A percentile compares a stretch with the other conserved stretches of the same genome.
phyloP scores from a whole-genome alignment of 805 yeast genomes.

The Candida rishiriensis region DNA sequence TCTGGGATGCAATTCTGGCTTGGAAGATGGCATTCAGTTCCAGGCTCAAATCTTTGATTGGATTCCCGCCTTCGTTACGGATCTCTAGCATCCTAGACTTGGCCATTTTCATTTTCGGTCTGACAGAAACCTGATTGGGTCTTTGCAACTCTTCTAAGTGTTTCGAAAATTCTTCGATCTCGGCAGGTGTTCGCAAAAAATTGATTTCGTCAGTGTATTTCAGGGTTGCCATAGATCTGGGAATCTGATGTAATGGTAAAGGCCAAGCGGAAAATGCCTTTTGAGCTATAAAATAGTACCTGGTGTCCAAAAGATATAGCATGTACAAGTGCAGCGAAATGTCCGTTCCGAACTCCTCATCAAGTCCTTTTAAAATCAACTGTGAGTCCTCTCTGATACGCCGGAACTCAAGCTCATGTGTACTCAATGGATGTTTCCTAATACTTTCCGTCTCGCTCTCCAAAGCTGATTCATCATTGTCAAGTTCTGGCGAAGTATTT shows the following conservation, averaged over 20 bases:
- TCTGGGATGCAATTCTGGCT: no score
- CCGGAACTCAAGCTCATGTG: no score
- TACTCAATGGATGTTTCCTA: no score
- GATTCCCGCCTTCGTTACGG: slow-evolving; percentile 7
- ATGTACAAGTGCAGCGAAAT: slow-evolving; percentile 64
- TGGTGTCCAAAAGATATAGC: slow-evolving; percentile 39
- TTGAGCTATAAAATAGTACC: slow-evolving; percentile 34
- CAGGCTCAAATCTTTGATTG: slow-evolving; percentile 12
- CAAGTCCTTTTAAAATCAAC: slow-evolving; percentile 35
- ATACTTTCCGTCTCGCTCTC: no score
- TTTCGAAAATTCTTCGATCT: neutral
- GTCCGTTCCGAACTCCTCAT: slow-evolving; percentile 49
- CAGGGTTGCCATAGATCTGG: slow-evolving; percentile 31
- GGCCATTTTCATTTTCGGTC: slow-evolving; percentile 4
- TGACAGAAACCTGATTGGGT: neutral
- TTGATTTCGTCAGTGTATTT: slow-evolving; percentile 25
- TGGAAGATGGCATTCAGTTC: slow-evolving; percentile 21
- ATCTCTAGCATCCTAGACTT: slow-evolving; percentile 9
- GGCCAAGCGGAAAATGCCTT: slow-evolving; percentile 63
- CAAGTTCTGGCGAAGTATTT: no score
- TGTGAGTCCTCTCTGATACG: slow-evolving; percentile 13
- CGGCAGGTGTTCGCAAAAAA: neutral
- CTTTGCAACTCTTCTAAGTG: slow-evolving; percentile 1
- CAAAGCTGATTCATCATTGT: no score
- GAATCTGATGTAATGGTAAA: slow-evolving; percentile 29